Percentiles rank a stretch among this genome's conserved stretches.
Conservation (phyloP, 2,329 filamentous ascomycete genomes). For the Aspergillus piperis region DNA sequence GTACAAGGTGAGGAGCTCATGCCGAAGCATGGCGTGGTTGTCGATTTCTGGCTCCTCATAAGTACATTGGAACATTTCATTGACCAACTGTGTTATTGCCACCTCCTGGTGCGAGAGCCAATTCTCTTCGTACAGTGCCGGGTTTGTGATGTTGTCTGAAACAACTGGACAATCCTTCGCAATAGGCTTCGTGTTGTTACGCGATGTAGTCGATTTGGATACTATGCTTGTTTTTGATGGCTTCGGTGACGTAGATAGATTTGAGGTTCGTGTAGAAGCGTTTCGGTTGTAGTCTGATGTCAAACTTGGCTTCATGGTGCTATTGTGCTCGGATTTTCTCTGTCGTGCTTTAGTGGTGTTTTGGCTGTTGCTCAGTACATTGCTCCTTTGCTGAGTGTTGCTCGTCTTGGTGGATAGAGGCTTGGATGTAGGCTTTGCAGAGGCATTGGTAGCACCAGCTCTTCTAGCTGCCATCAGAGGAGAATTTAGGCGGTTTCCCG, state of each 20-base stretch:
- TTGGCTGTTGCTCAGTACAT: slow-evolving; percentile 17
- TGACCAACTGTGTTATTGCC: slow-evolving; percentile 61
- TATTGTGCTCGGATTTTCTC: not conserved
- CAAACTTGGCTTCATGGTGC: not conserved
- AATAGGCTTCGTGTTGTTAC: slow-evolving; percentile 27
- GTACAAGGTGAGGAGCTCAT: slow-evolving; percentile 56
- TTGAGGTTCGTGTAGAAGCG: slow-evolving; percentile 11
- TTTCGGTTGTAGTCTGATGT: not conserved
- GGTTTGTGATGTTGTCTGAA: slow-evolving; percentile 55
- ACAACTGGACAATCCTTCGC: slow-evolving; percentile 54
- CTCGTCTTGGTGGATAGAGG: slow-evolving; percentile 10
- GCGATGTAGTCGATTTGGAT: slow-evolving; percentile 36
- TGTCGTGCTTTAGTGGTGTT: slow-evolving; percentile 11
- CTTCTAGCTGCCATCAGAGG: slow-evolving; percentile 20
- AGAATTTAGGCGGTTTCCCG: slow-evolving; percentile 19
- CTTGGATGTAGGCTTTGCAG: slow-evolving; percentile 2
- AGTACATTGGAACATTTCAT: slow-evolving; percentile 54
- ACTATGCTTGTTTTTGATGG: slow-evolving; percentile 24
- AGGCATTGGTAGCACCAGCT: not conserved
- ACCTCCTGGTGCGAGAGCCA: slow-evolving; percentile 65
- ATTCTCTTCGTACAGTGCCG: slow-evolving; percentile 63
- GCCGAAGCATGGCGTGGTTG: slow-evolving; percentile 42
- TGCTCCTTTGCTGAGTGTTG: slow-evolving; percentile 12
- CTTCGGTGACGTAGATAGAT: slow-evolving; percentile 16
- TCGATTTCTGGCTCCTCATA: slow-evolving; percentile 19